Conservation (phyloP, 2,329 filamentous ascomycete genomes). For the Grosmannia serpens region DNA sequence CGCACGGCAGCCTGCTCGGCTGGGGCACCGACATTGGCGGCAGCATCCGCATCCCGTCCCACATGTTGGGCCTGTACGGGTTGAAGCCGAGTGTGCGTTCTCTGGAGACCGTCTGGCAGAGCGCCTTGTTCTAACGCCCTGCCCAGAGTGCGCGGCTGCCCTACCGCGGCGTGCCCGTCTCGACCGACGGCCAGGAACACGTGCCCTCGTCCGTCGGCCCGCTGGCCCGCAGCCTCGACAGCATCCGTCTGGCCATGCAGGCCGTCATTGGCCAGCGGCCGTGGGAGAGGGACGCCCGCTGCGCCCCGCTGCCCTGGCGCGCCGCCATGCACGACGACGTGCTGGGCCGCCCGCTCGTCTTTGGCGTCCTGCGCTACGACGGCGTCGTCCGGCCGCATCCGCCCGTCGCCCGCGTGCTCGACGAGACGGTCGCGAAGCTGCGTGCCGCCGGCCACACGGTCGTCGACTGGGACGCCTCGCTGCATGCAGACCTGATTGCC, state of each 20-base stretch:
- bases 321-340: conserved; percentile 27
- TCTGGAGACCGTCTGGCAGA: background rate
- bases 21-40: conserved; percentile 25
- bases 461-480: conserved; percentile 36
- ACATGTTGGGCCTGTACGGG: conserved; percentile 21
- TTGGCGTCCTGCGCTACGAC: conserved; percentile 9
- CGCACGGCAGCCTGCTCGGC: conserved; percentile 32
- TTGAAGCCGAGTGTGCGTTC: conserved; percentile 17
- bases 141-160: conserved; percentile 26
- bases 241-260: conserved; percentile 39
- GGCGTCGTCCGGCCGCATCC: conserved; percentile 41
- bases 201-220: conserved; percentile 49
- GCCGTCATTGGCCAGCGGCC: conserved; percentile 45
- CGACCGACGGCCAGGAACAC: conserved; percentile 11
- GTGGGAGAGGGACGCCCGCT: conserved; percentile 54
- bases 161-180: conserved; percentile 42
- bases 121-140: background rate
- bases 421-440: conserved; percentile 28
- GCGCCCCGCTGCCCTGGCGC: conserved; percentile 51
- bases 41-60: conserved; percentile 18
- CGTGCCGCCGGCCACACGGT: conserved; percentile 38
- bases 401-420: conserved; percentile 44
- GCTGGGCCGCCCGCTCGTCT: conserved; percentile 15
- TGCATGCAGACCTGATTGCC: conserved; percentile 36
- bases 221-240: conserved; percentile 42